phyloP scores from a whole-genome alignment of 1,284 basidiomycete genomes.

The Cryptococcus sp. region DNA sequence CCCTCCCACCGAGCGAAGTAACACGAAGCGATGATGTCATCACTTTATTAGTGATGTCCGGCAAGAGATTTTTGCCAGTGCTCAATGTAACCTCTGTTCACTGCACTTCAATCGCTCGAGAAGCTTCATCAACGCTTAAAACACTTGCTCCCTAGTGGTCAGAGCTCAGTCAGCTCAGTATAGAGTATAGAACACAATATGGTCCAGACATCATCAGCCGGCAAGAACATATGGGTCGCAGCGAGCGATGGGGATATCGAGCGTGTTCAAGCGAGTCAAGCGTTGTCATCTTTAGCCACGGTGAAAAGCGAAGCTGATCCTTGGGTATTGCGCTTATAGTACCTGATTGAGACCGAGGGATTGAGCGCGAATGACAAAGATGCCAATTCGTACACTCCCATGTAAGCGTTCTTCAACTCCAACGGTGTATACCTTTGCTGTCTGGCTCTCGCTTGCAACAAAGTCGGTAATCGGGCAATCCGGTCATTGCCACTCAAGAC shows the following conservation, averaged over 20 bases:
- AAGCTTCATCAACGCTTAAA: not conserved
- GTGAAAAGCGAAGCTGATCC: not conserved
- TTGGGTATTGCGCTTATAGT: constrained; percentile 47
- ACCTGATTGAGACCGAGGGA: constrained; percentile 64
- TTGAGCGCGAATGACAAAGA: constrained; percentile 75
- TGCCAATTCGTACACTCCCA: constrained; percentile 79
- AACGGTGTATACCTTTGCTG: not conserved
- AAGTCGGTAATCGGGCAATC: constrained; percentile 8
- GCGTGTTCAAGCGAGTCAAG: constrained; percentile 49
- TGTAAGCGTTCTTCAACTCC: constrained; percentile 56
- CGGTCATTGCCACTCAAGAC: not conserved
- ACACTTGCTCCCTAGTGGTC: not conserved
- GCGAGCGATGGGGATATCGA: constrained; percentile 79
- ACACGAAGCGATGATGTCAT: constrained; percentile 16
- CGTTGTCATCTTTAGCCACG: not conserved
- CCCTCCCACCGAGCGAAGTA: not conserved
- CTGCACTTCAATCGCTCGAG: not conserved
- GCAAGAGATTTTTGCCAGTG: constrained; percentile 18
- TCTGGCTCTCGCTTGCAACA: not conserved
- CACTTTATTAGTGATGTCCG: constrained; percentile 12
- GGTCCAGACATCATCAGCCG: constrained; percentile 34
- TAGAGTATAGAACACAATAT: constrained; percentile 14
- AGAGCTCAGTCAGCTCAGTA: not conserved
- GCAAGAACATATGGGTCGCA: constrained; percentile 86
- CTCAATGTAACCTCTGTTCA: not conserved